Base-by-base conservation (phyloP, 768 basidiomycete species). In the Serpula lacrymans region DNA sequence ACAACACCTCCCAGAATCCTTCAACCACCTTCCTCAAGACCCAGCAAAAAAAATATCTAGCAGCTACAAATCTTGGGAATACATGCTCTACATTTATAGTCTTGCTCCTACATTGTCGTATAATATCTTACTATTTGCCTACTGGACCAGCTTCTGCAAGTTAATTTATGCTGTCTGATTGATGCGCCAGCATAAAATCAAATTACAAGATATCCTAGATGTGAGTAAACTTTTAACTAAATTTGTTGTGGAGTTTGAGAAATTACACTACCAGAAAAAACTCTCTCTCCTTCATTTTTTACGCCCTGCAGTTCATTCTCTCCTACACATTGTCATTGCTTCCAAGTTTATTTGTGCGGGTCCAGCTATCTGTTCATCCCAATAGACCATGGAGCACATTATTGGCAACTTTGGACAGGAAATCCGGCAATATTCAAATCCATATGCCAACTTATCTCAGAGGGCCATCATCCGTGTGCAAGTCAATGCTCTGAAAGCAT, bases 31-130 rank as follows among this genome's bases (percentile, higher is more conserved):
- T n/a, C 64, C 64, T 4, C 51, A 59, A 1, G 62, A 67, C 38
- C 53, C 54, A 17, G 55, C 57, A 5, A 54, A 66, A 39, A 69
- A 69, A 29, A 58, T 69, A 5, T 48, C 44, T 5, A 66, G 61
- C 42, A 63, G 68, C 0, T 72, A 69, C 46, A 69, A 70, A 31
- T 63, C 65, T 1, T 51, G 49, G 20, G 67, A 71, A 39, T 71
- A 37, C 26, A 43, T 51, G 3, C 31, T 49, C 0, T 69, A 67
- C 39, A 10, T 11, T 0, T 62, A 51, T 6, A 29, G 47, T 2
- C 34, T 58, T 1, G 50, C 43, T 0, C 59, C 54, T 0, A 46
- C 34, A 0, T 47, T 63, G 2, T 39, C 60, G 0, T 45, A 47
- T 13, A 14, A 20, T 0, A 3, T 52, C 0, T 58, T 60, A 0